Conservation (phyloP, 169 alveolate genomes). For the Cryptosporidium xiaoi region DNA sequence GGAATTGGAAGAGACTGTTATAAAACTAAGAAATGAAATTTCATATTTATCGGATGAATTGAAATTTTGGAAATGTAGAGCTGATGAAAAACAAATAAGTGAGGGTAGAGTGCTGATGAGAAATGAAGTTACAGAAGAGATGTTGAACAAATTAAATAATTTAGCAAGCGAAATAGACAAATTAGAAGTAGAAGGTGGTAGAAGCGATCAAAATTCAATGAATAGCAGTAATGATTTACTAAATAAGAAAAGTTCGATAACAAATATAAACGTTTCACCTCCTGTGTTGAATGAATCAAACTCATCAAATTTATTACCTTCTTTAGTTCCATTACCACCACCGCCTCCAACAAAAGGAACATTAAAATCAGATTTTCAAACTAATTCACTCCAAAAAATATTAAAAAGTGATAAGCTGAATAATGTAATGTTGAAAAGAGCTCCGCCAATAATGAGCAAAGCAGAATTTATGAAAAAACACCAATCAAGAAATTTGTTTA, state of each 20-base stretch:
- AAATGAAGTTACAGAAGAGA: constrained; percentile 48
- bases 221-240: not conserved
- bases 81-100: constrained; percentile 11
- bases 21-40: constrained; percentile 16
- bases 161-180: constrained; percentile 21
- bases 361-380: not conserved
- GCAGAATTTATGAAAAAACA: constrained; percentile 42
- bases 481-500: not conserved
- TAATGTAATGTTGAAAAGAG: constrained; percentile 30
- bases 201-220: not conserved
- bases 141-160: constrained; percentile 44
- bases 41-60: constrained; percentile 15
- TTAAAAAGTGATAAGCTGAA: not conserved
- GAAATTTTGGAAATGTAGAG: constrained; percentile 65
- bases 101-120: constrained; percentile 20
- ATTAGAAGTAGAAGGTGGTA: not conserved
- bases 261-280: not conserved
- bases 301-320: not conserved
- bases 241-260: not conserved
- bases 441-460: constrained; percentile 62
- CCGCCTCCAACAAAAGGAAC: not conserved
- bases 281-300: not conserved
- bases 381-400: not conserved
- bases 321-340: not conserved
- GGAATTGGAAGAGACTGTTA: constrained; percentile 20